Conservation (phyloP, 768 basidiomycete genomes). For the Rhizopogon sp. region DNA sequence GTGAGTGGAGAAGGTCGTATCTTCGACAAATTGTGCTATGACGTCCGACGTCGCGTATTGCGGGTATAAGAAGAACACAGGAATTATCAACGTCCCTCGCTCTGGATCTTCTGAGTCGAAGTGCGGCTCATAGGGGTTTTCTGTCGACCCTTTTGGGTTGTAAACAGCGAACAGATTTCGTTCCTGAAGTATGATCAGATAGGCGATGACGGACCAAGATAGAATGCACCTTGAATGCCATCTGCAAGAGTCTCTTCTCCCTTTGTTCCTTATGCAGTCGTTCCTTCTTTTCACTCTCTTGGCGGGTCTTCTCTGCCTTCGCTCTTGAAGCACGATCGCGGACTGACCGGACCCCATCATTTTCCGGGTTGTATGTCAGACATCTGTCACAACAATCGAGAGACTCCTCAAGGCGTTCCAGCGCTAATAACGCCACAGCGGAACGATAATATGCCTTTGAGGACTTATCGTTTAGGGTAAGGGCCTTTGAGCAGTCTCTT, state of each 20-base stretch:
- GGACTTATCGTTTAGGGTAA: conserved; percentile 55
- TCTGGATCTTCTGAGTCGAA: conserved; percentile 65
- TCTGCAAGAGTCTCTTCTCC: conserved; percentile 45
- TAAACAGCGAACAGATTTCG: conserved; percentile 62
- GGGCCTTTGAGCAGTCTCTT: conserved; percentile 74
- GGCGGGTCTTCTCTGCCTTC: conserved; percentile 47
- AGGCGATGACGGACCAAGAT: background rate
- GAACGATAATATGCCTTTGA: conserved; percentile 90
- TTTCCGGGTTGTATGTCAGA: conserved; percentile 51
- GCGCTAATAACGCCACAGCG: conserved; percentile 64
- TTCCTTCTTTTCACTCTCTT: conserved; percentile 45
- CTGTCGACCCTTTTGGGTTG: conserved; percentile 43
- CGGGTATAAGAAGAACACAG: conserved; percentile 92
- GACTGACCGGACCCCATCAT: conserved; percentile 46
- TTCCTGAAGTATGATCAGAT: conserved; percentile 40
- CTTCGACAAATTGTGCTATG: conserved; percentile 80
- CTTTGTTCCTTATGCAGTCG: conserved; percentile 45
- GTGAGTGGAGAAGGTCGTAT: conserved; percentile 76
- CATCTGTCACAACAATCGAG: conserved; percentile 77
- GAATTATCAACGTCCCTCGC: conserved; percentile 62
- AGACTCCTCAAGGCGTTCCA: conserved; percentile 77
- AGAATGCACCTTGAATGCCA: conserved; percentile 55
- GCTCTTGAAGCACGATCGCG: conserved; percentile 42
- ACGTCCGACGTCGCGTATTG: conserved; percentile 86
- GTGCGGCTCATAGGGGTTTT: conserved; percentile 56